A percentile compares a stretch with the other conserved stretches of the same genome.
These are phyloP conservation scores for Alternaria conjuncta DNA, from an alignment of 2,329 filamentous ascomycete species.

Conservation along the genomic window DNA sequence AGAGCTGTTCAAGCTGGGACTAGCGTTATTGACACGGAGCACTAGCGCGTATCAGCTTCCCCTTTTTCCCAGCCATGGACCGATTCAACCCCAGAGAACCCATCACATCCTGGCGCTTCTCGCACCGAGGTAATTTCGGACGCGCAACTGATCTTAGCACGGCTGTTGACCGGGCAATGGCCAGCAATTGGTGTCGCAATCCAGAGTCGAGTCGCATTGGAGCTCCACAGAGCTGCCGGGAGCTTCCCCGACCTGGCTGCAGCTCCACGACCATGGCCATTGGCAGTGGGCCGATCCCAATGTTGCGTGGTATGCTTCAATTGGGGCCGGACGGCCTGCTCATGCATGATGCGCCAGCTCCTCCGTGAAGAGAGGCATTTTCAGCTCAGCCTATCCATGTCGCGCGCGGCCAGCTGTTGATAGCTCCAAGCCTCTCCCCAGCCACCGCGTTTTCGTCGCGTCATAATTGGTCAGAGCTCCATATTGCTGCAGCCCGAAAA, in stretches of 20 bases:
- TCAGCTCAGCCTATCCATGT: constrained; percentile 40
- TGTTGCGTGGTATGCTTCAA: constrained; percentile 41
- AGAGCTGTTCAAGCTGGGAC: constrained; percentile 32
- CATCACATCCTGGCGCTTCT: constrained; percentile 10
- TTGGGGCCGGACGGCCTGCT: constrained; percentile 32
- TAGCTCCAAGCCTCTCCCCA: constrained; percentile 30
- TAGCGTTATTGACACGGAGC: constrained; percentile 27
- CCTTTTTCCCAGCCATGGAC: constrained; percentile 24
- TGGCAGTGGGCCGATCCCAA: constrained; percentile 23
- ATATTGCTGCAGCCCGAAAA: constrained; percentile 15
- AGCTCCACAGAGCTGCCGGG: constrained; percentile 22
- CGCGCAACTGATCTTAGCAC: constrained; percentile 23
- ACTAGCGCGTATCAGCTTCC: constrained; percentile 34
- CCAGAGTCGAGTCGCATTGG: constrained; percentile 10
- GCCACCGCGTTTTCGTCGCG: constrained; percentile 30
- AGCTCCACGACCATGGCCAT: constrained; percentile 22
- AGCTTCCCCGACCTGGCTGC: constrained; percentile 24
- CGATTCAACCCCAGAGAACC: constrained; percentile 4
- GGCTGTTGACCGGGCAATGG: constrained; percentile 37
- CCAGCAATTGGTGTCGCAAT: constrained; percentile 13
- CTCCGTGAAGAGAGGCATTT: constrained; percentile 25
- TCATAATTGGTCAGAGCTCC: constrained; percentile 27
- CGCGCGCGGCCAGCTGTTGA: constrained; percentile 19
- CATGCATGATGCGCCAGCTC: constrained; percentile 38
- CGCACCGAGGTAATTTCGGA: constrained; percentile 35